A percentile compares a stretch with the other conserved stretches of the same genome.
phyloP scores from a whole-genome alignment of 805 yeast genomes.

The Scheffersomyces coipomensis region DNA sequence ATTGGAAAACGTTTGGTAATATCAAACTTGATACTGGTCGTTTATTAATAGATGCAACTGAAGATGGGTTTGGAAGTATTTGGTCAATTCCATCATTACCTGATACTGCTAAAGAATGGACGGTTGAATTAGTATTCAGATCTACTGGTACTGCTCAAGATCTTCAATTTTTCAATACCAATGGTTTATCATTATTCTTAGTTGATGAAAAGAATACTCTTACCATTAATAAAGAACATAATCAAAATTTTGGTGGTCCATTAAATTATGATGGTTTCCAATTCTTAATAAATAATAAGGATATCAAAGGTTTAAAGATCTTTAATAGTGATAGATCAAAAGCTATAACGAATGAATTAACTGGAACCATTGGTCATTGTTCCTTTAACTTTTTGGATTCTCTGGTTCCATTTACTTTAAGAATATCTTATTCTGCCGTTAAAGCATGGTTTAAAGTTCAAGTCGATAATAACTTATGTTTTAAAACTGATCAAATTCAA shows the following conservation, averaged over 20 bases:
- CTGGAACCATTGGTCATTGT: constrained; percentile 53
- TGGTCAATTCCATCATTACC: constrained; percentile 19
- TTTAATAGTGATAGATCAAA: constrained; percentile 59
- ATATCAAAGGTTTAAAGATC: constrained; percentile 54
- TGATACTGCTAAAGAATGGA: constrained; percentile 38
- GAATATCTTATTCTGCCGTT: constrained; percentile 55
- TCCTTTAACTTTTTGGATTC: constrained; percentile 61
- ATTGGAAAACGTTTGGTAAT: constrained; percentile 50
- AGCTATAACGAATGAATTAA: constrained; percentile 24
- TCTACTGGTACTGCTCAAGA: constrained; percentile 46
- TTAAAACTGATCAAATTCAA: constrained; percentile 57
- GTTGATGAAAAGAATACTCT: constrained; percentile 20
- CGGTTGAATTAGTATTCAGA: constrained; percentile 63
- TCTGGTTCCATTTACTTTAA: constrained; percentile 67
- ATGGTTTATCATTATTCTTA: constrained; percentile 62
- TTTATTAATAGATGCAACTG: constrained; percentile 12
- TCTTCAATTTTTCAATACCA: constrained; percentile 24
- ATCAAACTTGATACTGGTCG: constrained; percentile 86
- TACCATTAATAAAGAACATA: constrained; percentile 5
- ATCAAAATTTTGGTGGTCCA: constrained; percentile 54
- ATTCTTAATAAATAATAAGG: constrained; percentile 50
- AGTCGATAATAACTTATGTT: constrained; percentile 67
- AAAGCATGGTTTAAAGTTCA: constrained; percentile 58
- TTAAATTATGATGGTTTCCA: constrained; percentile 61
- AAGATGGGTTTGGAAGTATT: constrained; percentile 16